Evolutionary conservation across 2,329 filamentous ascomycete species (phyloP), one percentile per base, ranked within the genome.

Genomic region (Hysterium pulicare): DNA sequence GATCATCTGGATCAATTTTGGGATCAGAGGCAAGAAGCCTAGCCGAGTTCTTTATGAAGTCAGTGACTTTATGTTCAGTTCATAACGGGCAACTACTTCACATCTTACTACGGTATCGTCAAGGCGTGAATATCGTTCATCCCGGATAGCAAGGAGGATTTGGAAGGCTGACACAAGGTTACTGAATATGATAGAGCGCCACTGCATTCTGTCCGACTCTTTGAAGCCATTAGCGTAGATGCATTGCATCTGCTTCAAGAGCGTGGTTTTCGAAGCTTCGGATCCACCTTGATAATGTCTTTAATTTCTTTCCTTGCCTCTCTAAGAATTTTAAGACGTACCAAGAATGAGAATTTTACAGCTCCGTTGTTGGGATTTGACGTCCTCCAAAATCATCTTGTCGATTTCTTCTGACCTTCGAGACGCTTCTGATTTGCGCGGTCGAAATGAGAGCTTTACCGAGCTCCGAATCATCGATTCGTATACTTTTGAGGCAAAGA

Each of bases 401-500:
- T 13, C 7, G 24, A 7, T 28, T 7, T 28, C 24, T 28, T 28
- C n/a, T n/a, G n/a, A n/a, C n/a, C n/a, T n/a, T n/a, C n/a, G n/a
- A n/a, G n/a, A n/a, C n/a, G n/a, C n/a, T n/a, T n/a, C n/a, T n/a
- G n/a, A n/a, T n/a, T n/a, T n/a, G n/a, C n/a, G n/a, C n/a, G 13
- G 40, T 17, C 35, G 2, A 16, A 48, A 38, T 30, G 28, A 20
- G 4, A 36, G 28, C 33, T 45, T 49, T 11, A 45, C 5, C n/a
- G 47, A 46, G 7, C 35, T 24, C 23, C 42, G 32, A 23, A 50
- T 26, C 2, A 38, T 33, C 5, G 41, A 36, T 17, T 47, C 16
- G 30, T 51, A 51, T 3, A 42, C 32, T 6, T 33, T 41, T 2
- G 51, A 40, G 1, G 40, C 31, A 26, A 54, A 54, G 1, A 54